Base-by-base conservation (phyloP, 768 basidiomycete species). In the Phlegmacium glaucopus region DNA sequence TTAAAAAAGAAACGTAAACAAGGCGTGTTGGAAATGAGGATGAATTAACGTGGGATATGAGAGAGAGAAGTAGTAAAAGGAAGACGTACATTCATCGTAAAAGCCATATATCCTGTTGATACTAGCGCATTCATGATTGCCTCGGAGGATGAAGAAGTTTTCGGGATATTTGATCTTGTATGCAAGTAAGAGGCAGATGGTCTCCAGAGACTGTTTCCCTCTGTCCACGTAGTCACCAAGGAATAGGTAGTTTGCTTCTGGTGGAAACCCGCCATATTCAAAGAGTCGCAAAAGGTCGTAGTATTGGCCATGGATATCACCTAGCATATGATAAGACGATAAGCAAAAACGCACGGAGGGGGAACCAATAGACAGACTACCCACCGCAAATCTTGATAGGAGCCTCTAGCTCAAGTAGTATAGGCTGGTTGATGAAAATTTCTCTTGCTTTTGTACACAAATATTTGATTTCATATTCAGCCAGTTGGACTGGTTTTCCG, bases 141-240 rank as follows among this genome's bases (percentile, higher is more conserved):
- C 95, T 61, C 95, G 78, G 53, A 99, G 81, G 68, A 99, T 94
- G 77, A 99, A 99, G 76, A 99, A 99, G 78, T 99, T 99, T 82
- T 99, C 95, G 44, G 95, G 95, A 77, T 97, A 99, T 80, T 98
- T 99, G 79, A 95, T 95, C 82, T 99, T 99, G 88, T 99, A 99
- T 39, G 95, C 94, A 57, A 99, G 84, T 50, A 99, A 79, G 39
- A 99, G 84, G 67, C 95, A 97, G 67, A 99, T 99, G n/a, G 95
- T 99, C 75, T 99, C 95, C 61, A 99, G 80, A 39, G 90, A 93
- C 70, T 99, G 95, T 71, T 99, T 99, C 60, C 95, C 95, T 67
- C 95, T 87, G 74, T 99, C 95, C 62, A 99, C 95, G 64, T 99
- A 99, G 73, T 99, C 95, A 53, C 95, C 95, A 44, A 99, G 84